phyloP scores from a whole-genome alignment of 345 rosid species.

The rapeseed (Brassica napus) region DNA sequence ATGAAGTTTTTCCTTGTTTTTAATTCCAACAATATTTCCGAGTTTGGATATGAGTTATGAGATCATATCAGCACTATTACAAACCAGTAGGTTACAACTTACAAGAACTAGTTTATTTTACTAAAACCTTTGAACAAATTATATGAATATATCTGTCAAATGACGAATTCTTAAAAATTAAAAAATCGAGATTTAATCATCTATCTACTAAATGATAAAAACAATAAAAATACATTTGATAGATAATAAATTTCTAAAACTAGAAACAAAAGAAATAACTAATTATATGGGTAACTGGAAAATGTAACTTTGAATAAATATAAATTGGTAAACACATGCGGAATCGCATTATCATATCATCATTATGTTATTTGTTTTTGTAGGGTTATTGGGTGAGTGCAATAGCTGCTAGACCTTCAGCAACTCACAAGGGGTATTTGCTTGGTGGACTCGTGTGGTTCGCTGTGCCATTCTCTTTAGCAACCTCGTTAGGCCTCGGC shows the following conservation, averaged over 20 bases:
- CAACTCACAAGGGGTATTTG: conserved; percentile 89
- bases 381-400: conserved; percentile 99
- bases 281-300: not conserved
- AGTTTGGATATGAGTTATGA: not conserved
- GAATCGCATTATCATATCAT: not conserved
- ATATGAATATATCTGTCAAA: not conserved
- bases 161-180: not conserved
- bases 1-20: not conserved
- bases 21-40: not conserved
- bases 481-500: conserved; percentile 90
- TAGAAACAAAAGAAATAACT: not conserved
- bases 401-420: conserved; percentile 91
- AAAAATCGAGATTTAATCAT: not conserved
- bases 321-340: not conserved
- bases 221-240: not conserved
- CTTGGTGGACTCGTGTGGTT: conserved; percentile 95
- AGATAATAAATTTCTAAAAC: not conserved
- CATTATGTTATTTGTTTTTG: not conserved
- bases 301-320: not conserved
- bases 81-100: not conserved
- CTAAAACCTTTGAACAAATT: not conserved
- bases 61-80: not conserved
- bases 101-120: not conserved
- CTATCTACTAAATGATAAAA: not conserved
- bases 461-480: conserved; percentile 91